These are phyloP conservation scores for Bipolaris zeicola DNA, from an alignment of 2,329 filamentous ascomycete genomes.

Conservation along the genomic window DNA sequence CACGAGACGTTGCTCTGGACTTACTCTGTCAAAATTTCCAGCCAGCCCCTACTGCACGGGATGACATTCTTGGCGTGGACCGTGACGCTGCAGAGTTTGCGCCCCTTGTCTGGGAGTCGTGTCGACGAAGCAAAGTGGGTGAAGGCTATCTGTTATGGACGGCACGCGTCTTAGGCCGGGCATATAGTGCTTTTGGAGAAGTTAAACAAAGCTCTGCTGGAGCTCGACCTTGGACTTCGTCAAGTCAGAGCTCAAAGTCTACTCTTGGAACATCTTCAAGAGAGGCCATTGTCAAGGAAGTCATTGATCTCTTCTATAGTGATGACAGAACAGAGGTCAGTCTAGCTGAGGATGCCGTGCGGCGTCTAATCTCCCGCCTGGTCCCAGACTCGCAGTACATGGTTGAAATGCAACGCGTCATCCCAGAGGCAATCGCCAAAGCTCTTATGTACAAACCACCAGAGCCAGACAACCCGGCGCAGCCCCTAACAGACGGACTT, in stretches of 20 bases:
- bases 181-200: slow-evolving; percentile 70
- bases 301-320: slow-evolving; percentile 48
- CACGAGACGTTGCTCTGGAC: slow-evolving; percentile 71
- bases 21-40: slow-evolving; percentile 79
- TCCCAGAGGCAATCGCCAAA: slow-evolving; percentile 38
- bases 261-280: slow-evolving; percentile 36
- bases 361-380: slow-evolving; percentile 39
- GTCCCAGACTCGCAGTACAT: slow-evolving; percentile 29
- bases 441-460: slow-evolving; percentile 35
- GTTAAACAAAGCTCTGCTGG: slow-evolving; percentile 54
- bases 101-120: slow-evolving; percentile 76
- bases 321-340: slow-evolving; percentile 50
- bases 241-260: slow-evolving; percentile 24
- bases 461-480: slow-evolving; percentile 10
- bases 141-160: slow-evolving; percentile 82
- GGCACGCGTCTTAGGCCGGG: slow-evolving; percentile 79
- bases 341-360: slow-evolving; percentile 51
- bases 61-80: slow-evolving; percentile 74
- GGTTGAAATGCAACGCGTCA: slow-evolving; percentile 36
- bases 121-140: slow-evolving; percentile 66
- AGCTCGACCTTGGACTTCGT: slow-evolving; percentile 35
- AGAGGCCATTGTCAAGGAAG: slow-evolving; percentile 45
- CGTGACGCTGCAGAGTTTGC: slow-evolving; percentile 65
- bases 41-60: slow-evolving; percentile 60
- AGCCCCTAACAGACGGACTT: slow-evolving; percentile 16